Percentiles rank a stretch among this genome's conserved stretches.
Conservation (phyloP, 208 protist species). For the Crithidia expoeki region DNA sequence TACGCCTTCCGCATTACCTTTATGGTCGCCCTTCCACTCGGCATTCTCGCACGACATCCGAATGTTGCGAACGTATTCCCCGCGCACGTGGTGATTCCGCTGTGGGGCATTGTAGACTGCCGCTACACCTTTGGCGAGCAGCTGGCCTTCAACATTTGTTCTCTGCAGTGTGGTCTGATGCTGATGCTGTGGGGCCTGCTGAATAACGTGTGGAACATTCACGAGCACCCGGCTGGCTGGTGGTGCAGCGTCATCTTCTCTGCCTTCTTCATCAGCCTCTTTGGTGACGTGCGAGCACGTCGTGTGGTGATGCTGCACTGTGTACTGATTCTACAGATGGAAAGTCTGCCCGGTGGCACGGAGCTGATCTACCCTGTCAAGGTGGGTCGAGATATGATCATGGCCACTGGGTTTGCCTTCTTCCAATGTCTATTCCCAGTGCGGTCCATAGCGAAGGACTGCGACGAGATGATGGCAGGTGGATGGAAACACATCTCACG, state of each 20-base stretch:
- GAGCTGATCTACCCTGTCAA: slow-evolving; percentile 35
- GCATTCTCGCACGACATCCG: slow-evolving; percentile 37
- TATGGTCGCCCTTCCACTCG: slow-evolving; percentile 47
- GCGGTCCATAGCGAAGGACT: slow-evolving; percentile 36
- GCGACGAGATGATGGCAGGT: slow-evolving; percentile 35
- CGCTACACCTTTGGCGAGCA: slow-evolving; percentile 60
- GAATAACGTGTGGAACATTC: slow-evolving; percentile 39
- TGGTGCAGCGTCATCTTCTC: slow-evolving; percentile 61
- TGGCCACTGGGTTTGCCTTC: slow-evolving; percentile 40
- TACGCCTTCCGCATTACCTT: slow-evolving; percentile 58
- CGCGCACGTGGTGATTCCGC: slow-evolving; percentile 34
- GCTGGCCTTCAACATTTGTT: slow-evolving; percentile 29
- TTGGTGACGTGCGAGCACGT: slow-evolving; percentile 56
- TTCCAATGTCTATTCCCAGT: slow-evolving; percentile 50
- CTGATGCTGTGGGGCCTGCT: slow-evolving; percentile 42
- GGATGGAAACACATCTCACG: slow-evolving; percentile 35
- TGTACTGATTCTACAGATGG: slow-evolving; percentile 61
- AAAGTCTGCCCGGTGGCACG: slow-evolving; percentile 34
- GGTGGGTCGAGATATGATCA: slow-evolving; percentile 56
- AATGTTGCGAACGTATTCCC: slow-evolving; percentile 35
- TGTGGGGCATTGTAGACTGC: slow-evolving; percentile 52
- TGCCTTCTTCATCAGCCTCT: slow-evolving; percentile 38
- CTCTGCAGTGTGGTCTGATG: slow-evolving; percentile 34
- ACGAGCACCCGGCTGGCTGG: slow-evolving; percentile 48
- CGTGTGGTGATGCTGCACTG: slow-evolving; percentile 50